phyloP scores from a whole-genome alignment of 2,329 filamentous ascomycete species.

The Pyrenophora graminea region DNA sequence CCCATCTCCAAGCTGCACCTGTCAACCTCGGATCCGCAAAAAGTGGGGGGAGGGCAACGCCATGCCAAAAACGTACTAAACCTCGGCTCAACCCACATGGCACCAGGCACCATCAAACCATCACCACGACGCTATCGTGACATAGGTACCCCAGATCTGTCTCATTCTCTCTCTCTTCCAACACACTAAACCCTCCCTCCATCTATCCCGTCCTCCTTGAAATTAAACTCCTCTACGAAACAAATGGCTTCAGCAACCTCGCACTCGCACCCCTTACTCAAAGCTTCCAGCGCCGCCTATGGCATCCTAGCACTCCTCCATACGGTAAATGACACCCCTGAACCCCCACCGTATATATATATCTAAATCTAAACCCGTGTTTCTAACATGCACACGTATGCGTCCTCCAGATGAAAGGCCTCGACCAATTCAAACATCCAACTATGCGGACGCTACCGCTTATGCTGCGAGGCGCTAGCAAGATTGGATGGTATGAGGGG shows the following conservation, averaged over 20 bases:
- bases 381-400: no score
- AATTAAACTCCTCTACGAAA: no score
- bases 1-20: background rate
- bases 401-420: constrained; percentile 33
- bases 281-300: constrained; percentile 34
- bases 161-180: background rate
- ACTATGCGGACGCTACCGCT: constrained; percentile 37
- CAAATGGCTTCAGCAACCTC: constrained; percentile 23
- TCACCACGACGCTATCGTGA: constrained; percentile 3
- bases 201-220: no score
- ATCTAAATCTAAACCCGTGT: no score
- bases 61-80: background rate
- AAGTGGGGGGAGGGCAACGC: constrained; percentile 7
- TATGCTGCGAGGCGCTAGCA: constrained; percentile 35
- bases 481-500: constrained; percentile 45
- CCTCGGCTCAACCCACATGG: constrained; percentile 3
- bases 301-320: constrained; percentile 40
- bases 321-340: constrained; percentile 24
- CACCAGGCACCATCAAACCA: background rate
- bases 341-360: no score
- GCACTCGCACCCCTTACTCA: constrained; percentile 34
- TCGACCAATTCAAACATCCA: constrained; percentile 42
- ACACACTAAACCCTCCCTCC: no score
- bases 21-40: background rate
- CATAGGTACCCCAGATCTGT: background rate